A percentile compares a stretch with the other conserved stretches of the same genome.
Conservation (phyloP, 2,329 filamentous ascomycete genomes). For the Paecilomyces niveus region DNA sequence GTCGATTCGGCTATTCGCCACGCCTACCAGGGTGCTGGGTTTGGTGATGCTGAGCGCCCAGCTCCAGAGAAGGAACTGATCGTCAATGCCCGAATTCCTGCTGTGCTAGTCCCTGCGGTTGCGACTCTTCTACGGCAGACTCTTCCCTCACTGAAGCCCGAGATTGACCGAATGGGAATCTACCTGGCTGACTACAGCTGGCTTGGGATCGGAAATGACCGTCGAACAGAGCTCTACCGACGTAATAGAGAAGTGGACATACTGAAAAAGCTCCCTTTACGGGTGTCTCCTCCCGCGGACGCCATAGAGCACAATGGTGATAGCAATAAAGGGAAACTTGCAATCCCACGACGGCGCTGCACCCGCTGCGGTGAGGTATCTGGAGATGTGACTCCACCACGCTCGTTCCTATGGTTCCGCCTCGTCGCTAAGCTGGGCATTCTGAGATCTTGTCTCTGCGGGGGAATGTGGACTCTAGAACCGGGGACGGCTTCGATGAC, state of each 20-base stretch:
- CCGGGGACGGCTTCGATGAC: constrained; percentile 8
- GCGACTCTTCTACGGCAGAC: constrained; percentile 41
- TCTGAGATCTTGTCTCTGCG: constrained; percentile 33
- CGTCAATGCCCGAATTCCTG: constrained; percentile 45
- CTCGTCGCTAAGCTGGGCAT: constrained; percentile 32
- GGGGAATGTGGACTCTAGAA: constrained; percentile 34
- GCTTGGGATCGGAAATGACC: constrained; percentile 58
- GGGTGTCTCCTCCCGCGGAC: constrained; percentile 3
- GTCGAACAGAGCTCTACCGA: constrained; percentile 52
- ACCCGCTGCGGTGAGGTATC: constrained; percentile 60
- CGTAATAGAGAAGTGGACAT: constrained; percentile 54
- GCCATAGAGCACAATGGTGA: constrained; percentile 1
- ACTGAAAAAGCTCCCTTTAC: constrained; percentile 43
- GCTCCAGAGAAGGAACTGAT: constrained; percentile 48
- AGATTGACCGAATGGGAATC: constrained; percentile 59
- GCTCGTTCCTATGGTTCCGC: constrained; percentile 27
- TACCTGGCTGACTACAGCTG: constrained; percentile 67
- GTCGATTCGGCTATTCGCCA: constrained; percentile 59
- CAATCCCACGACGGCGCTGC: constrained; percentile 41
- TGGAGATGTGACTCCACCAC: constrained; percentile 48
- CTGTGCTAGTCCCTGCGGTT: constrained; percentile 43
- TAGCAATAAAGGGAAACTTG: constrained; percentile 4
- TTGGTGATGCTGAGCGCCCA: constrained; percentile 40
- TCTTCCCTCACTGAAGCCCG: constrained; percentile 50
- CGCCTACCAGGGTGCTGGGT: constrained; percentile 45